Evolutionary conservation across 805 yeast species (phyloP).

Genomic region (Alloascoidea africana): DNA sequence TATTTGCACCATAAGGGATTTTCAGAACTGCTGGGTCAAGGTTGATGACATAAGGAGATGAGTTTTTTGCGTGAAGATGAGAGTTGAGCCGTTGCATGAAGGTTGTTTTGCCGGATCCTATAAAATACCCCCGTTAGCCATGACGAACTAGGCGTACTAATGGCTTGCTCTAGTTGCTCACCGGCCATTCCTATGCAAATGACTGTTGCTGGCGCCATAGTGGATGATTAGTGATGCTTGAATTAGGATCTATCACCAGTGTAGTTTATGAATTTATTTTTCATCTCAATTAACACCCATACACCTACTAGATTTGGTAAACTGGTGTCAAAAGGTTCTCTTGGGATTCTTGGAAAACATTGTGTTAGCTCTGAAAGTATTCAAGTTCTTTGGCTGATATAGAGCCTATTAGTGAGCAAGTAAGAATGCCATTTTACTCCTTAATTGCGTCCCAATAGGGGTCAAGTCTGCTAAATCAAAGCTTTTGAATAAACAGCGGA

Average conservation of each 20-base stretch:
- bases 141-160: constrained; percentile 3
- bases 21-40: constrained; percentile 92
- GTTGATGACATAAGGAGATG: constrained; percentile 83
- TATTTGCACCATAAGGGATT: constrained; percentile 88
- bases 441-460: no score
- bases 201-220: constrained; percentile 24
- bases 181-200: constrained; percentile 37
- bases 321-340: background rate
- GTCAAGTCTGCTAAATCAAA: no score
- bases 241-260: background rate
- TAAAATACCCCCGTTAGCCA: constrained; percentile 5
- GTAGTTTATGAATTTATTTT: background rate
- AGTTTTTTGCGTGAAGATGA: constrained; percentile 55
- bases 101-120: constrained; percentile 86
- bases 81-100: constrained; percentile 91
- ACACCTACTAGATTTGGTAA: background rate
- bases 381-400: no score
- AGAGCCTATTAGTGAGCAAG: no score
- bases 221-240: constrained; percentile 7
- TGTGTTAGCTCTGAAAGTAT: no score
- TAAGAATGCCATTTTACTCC: no score
- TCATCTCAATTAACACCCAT: constrained; percentile 1
- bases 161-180: constrained; percentile 31
- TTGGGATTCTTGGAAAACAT: background rate
- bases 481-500: no score